A percentile compares a stretch with the other conserved stretches of the same genome.
phyloP scores from a whole-genome alignment of 805 yeast genomes.

The Ogataea chonburiensis region DNA sequence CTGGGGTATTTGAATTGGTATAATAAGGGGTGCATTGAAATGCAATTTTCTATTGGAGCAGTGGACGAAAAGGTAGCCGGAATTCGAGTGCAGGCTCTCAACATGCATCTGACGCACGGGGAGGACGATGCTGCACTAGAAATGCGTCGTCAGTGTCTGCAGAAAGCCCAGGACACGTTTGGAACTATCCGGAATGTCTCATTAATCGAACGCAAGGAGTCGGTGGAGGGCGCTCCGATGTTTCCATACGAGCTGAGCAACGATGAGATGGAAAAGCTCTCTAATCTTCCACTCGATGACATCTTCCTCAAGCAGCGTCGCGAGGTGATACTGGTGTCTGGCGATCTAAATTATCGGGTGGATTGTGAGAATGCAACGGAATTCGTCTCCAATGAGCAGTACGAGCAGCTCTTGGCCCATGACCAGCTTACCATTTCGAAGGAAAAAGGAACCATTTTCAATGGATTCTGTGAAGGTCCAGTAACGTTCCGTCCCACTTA shows the following conservation, averaged over 20 bases:
- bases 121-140: slow-evolving; percentile 23
- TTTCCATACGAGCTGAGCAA: slow-evolving; percentile 15
- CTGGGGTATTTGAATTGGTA: slow-evolving; percentile 63
- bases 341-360: slow-evolving; percentile 56
- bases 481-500: slow-evolving; percentile 56
- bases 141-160: slow-evolving; percentile 16
- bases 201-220: slow-evolving; percentile 14
- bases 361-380: slow-evolving; percentile 15
- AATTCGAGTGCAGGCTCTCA: slow-evolving; percentile 37
- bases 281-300: slow-evolving; percentile 13
- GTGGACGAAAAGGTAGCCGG: slow-evolving; percentile 37
- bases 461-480: slow-evolving; percentile 46
- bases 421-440: slow-evolving; percentile 45
- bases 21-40: slow-evolving; percentile 57
- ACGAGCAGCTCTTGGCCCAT: slow-evolving; percentile 35
- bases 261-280: slow-evolving; percentile 17
- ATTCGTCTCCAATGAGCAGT: slow-evolving; percentile 21
- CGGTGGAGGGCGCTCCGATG: neutral
- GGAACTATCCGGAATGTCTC: slow-evolving; percentile 16
- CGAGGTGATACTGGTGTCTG: slow-evolving; percentile 40
- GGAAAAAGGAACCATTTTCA: slow-evolving; percentile 36
- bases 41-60: slow-evolving; percentile 42
- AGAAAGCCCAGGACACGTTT: slow-evolving; percentile 17
- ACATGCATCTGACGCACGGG: slow-evolving; percentile 58
- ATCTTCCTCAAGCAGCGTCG: slow-evolving; percentile 16